Base-by-base conservation (phyloP, 352 stramenopile genomes). In the Phytophthora capsici region DNA sequence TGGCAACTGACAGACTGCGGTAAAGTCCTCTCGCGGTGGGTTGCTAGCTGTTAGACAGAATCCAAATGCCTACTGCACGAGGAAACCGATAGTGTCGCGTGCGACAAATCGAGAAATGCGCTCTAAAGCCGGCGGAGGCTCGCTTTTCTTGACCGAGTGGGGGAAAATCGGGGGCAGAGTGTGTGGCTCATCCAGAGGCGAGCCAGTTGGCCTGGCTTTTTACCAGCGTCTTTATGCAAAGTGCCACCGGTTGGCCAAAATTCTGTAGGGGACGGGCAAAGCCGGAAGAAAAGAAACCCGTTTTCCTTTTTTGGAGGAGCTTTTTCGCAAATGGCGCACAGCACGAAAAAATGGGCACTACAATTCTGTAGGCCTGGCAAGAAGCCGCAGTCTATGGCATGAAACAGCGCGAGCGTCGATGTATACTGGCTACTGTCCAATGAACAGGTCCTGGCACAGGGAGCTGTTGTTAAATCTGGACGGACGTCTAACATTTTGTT, bases 81-180 rank as follows among this genome's bases (percentile, higher is more conserved):
- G 47, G 36, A 71, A 71, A 63, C 49, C 34, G 56, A 45, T 46
- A 20, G 37, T 25, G 30, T 26, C 45, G 28, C 41, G 32, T 60
- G 50, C 36, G 52, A 64, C 51, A 69, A 70, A 66, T 70, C 46
- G 38, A 59, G 37, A 64, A 58, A 40, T 69, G 60, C 38, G 19
- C 45, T n/a, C 10, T 32, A 20, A 46, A 52, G 41, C 26, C 26
- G 34, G 34, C 34, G 12, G 12, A 5, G 12, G 44, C 40, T 61
- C 41, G 40, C 19, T 46, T 53, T 59, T 52, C 48, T 47, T 60
- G 47, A 58, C 34, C 5, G 32, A 38, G 46, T 19, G 41, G 54
- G 41, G 17, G 20, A 20, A 12, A 16, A 26, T 26, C 23, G 23
- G 23, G 23, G 23, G 2, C 1, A 28, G 25, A 22, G 36, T 43